Base-by-base conservation (phyloP, 1,284 basidiomycete species). In the Rhodotorula sp. region DNA sequence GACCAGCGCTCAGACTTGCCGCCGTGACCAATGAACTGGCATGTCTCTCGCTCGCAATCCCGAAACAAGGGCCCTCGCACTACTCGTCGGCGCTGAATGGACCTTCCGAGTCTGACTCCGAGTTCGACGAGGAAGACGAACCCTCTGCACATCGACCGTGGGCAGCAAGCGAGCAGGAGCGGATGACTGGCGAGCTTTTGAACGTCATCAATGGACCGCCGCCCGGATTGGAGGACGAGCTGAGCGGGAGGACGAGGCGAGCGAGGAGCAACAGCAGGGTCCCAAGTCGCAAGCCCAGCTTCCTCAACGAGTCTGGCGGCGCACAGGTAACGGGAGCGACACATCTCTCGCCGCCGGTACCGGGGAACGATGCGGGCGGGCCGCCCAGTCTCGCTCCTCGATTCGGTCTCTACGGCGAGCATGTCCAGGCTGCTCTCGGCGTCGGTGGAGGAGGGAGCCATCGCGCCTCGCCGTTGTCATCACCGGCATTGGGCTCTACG, bases 161-260 rank as follows among this genome's bases (percentile, higher is more conserved):
- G 74, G 71, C 59, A 0, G 51, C 46, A 1, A 71, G 71, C 20
- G 71, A 73, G 27, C 71, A 73, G 58, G 71, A 75, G 49, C 52
- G 74, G 6, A 71, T 73, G 67, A 68, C 71, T 6, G 69, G 64
- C 24, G 74, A 75, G 34, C 55, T 75, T 4, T 59, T 71, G 48
- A 62, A 75, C 30, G 74, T 70, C 13, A 75, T 75, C 53, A 65
- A 70, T 8, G 74, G 74, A 4, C 47, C 62, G 5, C 66, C 67
- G 19, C 57, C 57, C 8, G 61, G 64, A 19, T 53, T 73, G 22
- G 74, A 73, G 58, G 74, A 75, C 32, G 74, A 75, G 56, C 34
- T 73, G 53, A 67, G 64, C 22, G 71, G 71, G 9, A 44, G 51
- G 65, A 73, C 74, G 29, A 52, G 74, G 29, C 55, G 71, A 19